These are phyloP conservation scores for Colletotrichum plurivorum DNA, from an alignment of 2,329 filamentous ascomycete species.

Conservation along the genomic window DNA sequence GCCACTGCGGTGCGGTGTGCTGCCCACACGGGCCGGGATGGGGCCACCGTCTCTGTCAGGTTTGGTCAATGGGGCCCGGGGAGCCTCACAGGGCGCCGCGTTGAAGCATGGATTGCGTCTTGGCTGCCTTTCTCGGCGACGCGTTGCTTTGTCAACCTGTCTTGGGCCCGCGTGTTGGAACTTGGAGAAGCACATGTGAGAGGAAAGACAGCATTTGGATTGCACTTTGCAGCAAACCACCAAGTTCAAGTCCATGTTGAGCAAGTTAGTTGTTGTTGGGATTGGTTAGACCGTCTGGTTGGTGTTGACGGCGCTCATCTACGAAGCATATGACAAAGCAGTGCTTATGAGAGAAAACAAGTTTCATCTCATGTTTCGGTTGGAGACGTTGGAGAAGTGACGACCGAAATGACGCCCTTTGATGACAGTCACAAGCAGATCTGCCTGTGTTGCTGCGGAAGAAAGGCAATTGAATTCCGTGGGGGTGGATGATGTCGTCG, in stretches of 20 bases:
- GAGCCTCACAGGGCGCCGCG: conserved; percentile 27
- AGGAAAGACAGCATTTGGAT: neutral
- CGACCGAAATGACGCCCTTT: conserved; percentile 4
- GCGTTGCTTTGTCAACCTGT: neutral
- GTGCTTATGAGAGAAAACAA: conserved; percentile 8
- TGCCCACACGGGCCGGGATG: conserved; percentile 20
- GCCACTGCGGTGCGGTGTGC: neutral
- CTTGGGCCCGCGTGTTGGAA: neutral
- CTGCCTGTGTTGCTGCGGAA: no score
- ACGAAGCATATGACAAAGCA: neutral
- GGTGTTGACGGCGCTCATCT: no score
- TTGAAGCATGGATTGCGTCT: conserved; percentile 30
- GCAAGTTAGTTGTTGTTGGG: neutral
- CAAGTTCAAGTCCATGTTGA: neutral
- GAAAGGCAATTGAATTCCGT: neutral
- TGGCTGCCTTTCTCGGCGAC: conserved; percentile 37
- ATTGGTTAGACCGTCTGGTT: no score
- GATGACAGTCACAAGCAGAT: conserved; percentile 6
- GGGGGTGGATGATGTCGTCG: neutral
- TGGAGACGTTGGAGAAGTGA: neutral
- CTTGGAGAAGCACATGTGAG: conserved; percentile 7
- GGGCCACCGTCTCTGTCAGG: conserved; percentile 6
- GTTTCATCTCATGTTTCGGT: conserved; percentile 16
- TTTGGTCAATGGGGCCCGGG: no score
- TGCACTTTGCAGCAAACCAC: neutral